These are phyloP conservation scores for Nidularia pulvinata DNA, from an alignment of 768 basidiomycete species.

Conservation along the genomic window DNA sequence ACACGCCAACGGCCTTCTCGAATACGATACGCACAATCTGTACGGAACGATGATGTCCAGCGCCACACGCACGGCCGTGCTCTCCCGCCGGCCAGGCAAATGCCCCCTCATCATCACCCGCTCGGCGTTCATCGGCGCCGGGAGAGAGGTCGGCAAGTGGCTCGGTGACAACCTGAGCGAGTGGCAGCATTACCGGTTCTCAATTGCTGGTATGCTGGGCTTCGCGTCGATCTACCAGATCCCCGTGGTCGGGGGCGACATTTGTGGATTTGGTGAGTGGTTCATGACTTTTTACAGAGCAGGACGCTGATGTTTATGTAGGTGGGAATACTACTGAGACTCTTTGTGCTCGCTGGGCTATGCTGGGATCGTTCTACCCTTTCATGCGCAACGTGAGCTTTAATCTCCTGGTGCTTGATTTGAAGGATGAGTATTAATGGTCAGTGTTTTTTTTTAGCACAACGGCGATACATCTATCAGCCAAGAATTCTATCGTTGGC, in stretches of 20 bases:
- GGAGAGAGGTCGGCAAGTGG: slow-evolving; percentile 71
- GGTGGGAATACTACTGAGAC: slow-evolving; percentile 64
- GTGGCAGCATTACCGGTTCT: slow-evolving; percentile 59
- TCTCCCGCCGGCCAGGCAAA: slow-evolving; percentile 57
- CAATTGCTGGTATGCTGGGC: slow-evolving; percentile 67
- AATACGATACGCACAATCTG: slow-evolving; percentile 67
- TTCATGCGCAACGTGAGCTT: slow-evolving; percentile 73
- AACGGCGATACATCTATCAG: slow-evolving; percentile 48
- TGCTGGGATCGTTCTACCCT: slow-evolving; percentile 75
- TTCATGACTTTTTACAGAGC: not conserved
- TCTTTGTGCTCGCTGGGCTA: slow-evolving; percentile 77
- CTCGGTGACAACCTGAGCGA: slow-evolving; percentile 63
- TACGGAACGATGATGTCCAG: slow-evolving; percentile 76
- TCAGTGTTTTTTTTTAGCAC: slow-evolving; percentile 32
- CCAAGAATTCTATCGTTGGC: slow-evolving; percentile 75
- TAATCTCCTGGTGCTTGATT: not conserved
- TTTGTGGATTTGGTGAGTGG: slow-evolving; percentile 60
- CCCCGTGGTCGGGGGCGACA: slow-evolving; percentile 79
- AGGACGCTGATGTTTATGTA: slow-evolving; percentile 10
- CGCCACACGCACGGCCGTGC: slow-evolving; percentile 59
- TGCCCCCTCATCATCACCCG: slow-evolving; percentile 71
- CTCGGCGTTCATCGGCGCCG: slow-evolving; percentile 73
- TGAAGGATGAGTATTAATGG: not conserved
- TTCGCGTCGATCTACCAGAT: slow-evolving; percentile 66
- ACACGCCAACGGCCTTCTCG: slow-evolving; percentile 56